Conservation (phyloP, 75 land plant species). For the Picea sitchensis region DNA sequence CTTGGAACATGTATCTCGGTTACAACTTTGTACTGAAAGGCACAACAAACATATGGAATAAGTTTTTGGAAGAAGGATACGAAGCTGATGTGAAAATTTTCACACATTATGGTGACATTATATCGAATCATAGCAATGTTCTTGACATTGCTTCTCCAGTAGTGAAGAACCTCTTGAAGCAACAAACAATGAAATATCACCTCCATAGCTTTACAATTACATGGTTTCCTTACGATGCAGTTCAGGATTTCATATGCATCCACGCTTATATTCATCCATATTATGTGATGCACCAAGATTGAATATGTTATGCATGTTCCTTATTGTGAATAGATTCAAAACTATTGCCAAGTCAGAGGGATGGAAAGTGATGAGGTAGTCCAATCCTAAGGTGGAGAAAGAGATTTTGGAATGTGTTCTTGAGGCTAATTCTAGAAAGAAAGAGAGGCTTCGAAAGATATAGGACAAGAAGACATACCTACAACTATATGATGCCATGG, state of each 20-base stretch:
- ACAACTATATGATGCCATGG: constrained; percentile 86
- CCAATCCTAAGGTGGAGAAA: constrained; percentile 67
- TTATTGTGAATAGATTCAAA: constrained; percentile 68
- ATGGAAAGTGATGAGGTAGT: constrained; percentile 83
- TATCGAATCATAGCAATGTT: too few relatives aligned
- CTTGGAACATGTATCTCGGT: constrained; percentile 6
- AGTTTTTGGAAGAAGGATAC: constrained; percentile 53
- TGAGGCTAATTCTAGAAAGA: constrained; percentile 69
- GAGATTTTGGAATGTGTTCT: constrained; percentile 71
- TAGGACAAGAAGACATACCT: constrained; percentile 78
- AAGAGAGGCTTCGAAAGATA: constrained; percentile 51
- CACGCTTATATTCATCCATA: too few relatives aligned
- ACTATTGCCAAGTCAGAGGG: constrained; percentile 66
- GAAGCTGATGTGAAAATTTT: constrained; percentile 63
- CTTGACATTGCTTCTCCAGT: too few relatives aligned
- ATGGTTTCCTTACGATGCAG: too few relatives aligned
- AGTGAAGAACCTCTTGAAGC: too few relatives aligned
- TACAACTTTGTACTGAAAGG: constrained; percentile 48
- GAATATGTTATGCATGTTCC: constrained; percentile 51
- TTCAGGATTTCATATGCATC: too few relatives aligned
- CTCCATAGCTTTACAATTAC: too few relatives aligned
- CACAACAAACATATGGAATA: constrained; percentile 59
- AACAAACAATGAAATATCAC: too few relatives aligned
- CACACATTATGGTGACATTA: constrained; percentile 8
- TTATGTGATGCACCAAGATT: constrained; percentile 39